Conservation (phyloP, 352 stramenopile species). For the Globisporangium paroecandrum region DNA sequence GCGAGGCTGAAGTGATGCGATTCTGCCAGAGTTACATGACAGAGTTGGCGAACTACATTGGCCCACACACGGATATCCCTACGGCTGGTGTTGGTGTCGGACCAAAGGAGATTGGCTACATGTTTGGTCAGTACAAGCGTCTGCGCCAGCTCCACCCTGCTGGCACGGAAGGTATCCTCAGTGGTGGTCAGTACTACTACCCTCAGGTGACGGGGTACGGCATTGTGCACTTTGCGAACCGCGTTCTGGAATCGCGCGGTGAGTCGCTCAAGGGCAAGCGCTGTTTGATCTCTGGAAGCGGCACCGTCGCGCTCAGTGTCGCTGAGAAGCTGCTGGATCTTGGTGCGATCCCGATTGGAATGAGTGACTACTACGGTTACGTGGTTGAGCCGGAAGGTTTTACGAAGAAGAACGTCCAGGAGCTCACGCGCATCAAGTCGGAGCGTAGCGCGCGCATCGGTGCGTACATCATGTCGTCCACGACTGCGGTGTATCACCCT, state of each 20-base stretch:
- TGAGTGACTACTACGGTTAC: slow-evolving; percentile 95
- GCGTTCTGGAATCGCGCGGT: slow-evolving; percentile 89
- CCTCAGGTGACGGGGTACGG: slow-evolving; percentile 92
- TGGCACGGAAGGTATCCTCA: slow-evolving; percentile 86
- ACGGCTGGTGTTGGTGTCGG: slow-evolving; percentile 94
- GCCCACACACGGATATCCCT: slow-evolving; percentile 93
- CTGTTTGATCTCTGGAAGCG: slow-evolving; percentile 94
- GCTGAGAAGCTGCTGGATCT: slow-evolving; percentile 94
- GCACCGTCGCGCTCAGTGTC: slow-evolving; percentile 92
- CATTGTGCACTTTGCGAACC: slow-evolving; percentile 94
- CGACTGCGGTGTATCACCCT: slow-evolving; percentile 84
- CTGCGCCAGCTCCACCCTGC: slow-evolving; percentile 83
- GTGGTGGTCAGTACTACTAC: slow-evolving; percentile 86
- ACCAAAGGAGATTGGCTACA: slow-evolving; percentile 93
- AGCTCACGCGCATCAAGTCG: slow-evolving; percentile 80
- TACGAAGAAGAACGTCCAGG: slow-evolving; percentile 56
- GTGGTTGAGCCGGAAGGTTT: slow-evolving; percentile 94
- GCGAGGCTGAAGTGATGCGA: slow-evolving; percentile 95
- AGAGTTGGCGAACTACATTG: slow-evolving; percentile 98
- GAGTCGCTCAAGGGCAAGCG: slow-evolving; percentile 95
- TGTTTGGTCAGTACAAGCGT: slow-evolving; percentile 98
- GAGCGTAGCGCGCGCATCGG: slow-evolving; percentile 78
- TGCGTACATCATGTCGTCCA: slow-evolving; percentile 88
- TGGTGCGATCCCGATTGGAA: slow-evolving; percentile 94
- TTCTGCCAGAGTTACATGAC: slow-evolving; percentile 99